These are phyloP conservation scores for Aspergillus ibericus DNA, from an alignment of 2,329 filamentous ascomycete genomes.

Conservation along the genomic window DNA sequence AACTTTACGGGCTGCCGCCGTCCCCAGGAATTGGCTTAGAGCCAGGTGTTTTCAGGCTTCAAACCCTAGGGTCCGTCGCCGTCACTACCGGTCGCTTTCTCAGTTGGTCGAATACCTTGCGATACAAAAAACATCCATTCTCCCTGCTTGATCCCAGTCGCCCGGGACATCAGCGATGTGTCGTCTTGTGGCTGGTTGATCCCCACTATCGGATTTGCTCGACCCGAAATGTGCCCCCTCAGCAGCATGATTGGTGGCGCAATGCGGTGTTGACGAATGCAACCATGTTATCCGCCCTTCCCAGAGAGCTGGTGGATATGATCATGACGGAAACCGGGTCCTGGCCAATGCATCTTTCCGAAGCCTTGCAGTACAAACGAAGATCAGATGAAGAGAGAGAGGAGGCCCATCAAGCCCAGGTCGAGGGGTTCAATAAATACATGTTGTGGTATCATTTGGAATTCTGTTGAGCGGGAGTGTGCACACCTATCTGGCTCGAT, in stretches of 20 bases:
- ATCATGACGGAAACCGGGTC: background rate
- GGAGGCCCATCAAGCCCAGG: background rate
- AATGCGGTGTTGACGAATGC: background rate
- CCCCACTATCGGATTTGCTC: slow-evolving; percentile 16
- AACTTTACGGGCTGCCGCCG: background rate
- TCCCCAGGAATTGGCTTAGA: background rate
- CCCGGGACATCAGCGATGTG: slow-evolving; percentile 9
- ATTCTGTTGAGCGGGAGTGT: background rate
- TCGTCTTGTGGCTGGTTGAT: slow-evolving; percentile 16
- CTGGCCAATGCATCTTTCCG: background rate
- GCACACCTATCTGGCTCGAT: no score
- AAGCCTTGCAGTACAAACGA: background rate
- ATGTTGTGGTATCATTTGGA: background rate
- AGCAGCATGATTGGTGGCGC: slow-evolving; percentile 12
- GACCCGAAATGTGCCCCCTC: slow-evolving; percentile 15
- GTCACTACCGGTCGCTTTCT: slow-evolving; percentile 12
- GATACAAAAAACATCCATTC: slow-evolving; percentile 10
- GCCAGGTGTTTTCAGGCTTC: background rate
- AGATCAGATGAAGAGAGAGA: background rate
- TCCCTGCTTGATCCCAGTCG: slow-evolving; percentile 10
- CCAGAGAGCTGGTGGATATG: background rate
- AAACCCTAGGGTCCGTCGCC: slow-evolving; percentile 14
- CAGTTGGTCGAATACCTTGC: slow-evolving; percentile 12
- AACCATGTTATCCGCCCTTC: background rate
- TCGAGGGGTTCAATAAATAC: background rate